Evolutionary conservation across 495 filamentous ascomycete genomes (phyloP), one percentile per base, ranked within the genome.

Genomic region (Hypoxylon lienhwacheense): DNA sequence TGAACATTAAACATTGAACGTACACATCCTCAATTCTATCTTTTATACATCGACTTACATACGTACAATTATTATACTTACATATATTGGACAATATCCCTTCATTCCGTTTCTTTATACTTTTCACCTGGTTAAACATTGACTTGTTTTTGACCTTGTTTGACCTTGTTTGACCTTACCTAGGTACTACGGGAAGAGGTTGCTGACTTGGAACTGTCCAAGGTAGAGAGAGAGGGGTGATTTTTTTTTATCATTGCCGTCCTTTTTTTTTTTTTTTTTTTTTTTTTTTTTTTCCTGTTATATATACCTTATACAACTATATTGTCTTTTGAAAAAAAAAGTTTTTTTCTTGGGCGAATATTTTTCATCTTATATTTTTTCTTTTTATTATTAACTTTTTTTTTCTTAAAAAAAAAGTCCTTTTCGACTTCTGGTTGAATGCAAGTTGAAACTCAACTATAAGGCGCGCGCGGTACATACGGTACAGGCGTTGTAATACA

Each of bases 181-280:
- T 60, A 50, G 56, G 50, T n/a, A 56, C 53, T 39, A 56, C 53
- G 21, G 8, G 21, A 54, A 48, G 32, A 22, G 28, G 35, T 20
- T n/a, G n/a, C n/a, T n/a, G n/a, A n/a, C n/a, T n/a, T n/a, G n/a
- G n/a, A n/a, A n/a, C n/a, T n/a, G n/a, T n/a, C n/a, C n/a, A 17
- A 32, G 41, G 26, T 25, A 14, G 7, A 24, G 25, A 53, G 52
- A 46, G 51, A 47, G 44, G 53, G 36, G 43, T 59, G 36, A 46
- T 50, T 43, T 45, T 46, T 40, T 15, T 7, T 5, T 35, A 39
- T 32, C 24, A 29, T 28, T 22, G 34, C 40, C 47, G 33, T 31
- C 39, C n/a, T n/a, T n/a, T n/a, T n/a, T n/a, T n/a, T n/a, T n/a
- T n/a, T n/a, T n/a, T n/a, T n/a, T n/a, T n/a, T n/a, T n/a, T n/a